Base-by-base conservation (phyloP, 768 basidiomycete genomes). In the Cyclocybe aegerita region DNA sequence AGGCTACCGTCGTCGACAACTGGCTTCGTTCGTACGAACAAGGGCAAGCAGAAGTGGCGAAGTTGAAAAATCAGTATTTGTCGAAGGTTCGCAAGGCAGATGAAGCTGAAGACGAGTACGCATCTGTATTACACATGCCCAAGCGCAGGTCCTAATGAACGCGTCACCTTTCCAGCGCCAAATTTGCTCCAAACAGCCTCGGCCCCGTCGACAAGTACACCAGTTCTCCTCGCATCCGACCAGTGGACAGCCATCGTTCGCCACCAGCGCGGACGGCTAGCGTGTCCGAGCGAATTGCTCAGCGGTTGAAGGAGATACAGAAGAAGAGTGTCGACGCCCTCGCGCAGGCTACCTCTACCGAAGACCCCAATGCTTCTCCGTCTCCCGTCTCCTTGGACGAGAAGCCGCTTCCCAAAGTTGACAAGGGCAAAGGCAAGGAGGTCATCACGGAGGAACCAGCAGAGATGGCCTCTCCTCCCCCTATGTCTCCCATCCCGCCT, bases 91-190 rank as follows among this genome's bases (percentile, higher is more conserved):
- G 90, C 47, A 80, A 81, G 36, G 93, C 94, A 11, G 94, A 97
- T 59, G 94, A 97, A 62, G 86, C 88, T 7, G 93, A 93, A 65
- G 94, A 97, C 65, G 93, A 96, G 94, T 96, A 68, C 61, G 92
- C 75, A 30, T 35, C 14, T 39, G 46, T 43, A 41, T 51, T 55
- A 39, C 46, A 35, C 49, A 49, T 60, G 14, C 9, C 33, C 38
- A 29, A 39, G 39, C 39, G 38, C 43, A 39, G 31, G 63, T 23
- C 57, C 34, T 35, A 35, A 44, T 39, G 43, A 47, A 48, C 53
- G 49, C 55, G 54, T 51, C 39, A 40, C 30, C 49, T 47, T 12
- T 45, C 4, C 61, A 96, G 93, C 65, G 90, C 82, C 37, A 92
- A 90, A 61, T 96, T 96, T 61, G 91, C 92, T 5, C 93, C 93